These are phyloP conservation scores for Tetracladium maxilliforme DNA, from an alignment of 2,329 filamentous ascomycete species.

Conservation along the genomic window DNA sequence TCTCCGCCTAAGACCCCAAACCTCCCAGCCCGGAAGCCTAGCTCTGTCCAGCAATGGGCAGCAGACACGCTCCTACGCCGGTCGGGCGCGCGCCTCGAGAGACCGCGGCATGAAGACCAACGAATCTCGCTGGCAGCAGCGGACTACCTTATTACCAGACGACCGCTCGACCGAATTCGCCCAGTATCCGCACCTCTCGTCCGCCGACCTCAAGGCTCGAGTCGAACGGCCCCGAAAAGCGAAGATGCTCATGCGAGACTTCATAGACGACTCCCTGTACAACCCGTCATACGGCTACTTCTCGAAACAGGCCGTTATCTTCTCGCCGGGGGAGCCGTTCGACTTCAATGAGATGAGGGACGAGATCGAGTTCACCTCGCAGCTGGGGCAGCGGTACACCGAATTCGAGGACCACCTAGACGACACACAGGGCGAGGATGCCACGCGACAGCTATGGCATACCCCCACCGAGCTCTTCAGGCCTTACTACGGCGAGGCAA, in stretches of 20 bases:
- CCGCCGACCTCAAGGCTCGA: conserved; percentile 58
- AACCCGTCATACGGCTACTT: conserved; percentile 95
- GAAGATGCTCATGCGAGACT: conserved; percentile 96
- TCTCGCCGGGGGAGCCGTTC: conserved; percentile 83
- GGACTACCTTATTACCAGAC: conserved; percentile 56
- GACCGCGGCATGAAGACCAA: no score
- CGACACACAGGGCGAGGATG: conserved; percentile 42
- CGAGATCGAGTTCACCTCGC: conserved; percentile 68
- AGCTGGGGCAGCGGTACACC: conserved; percentile 67
- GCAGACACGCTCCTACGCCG: no score
- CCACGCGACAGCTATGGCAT: conserved; percentile 89
- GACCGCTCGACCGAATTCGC: conserved; percentile 73
- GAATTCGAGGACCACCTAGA: conserved; percentile 86
- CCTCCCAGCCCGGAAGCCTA: no score
- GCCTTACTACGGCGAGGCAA: conserved; percentile 91
- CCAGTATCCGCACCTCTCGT: conserved; percentile 71
- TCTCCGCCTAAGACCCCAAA: no score
- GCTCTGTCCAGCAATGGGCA: conserved; percentile 15
- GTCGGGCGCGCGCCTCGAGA: no score
- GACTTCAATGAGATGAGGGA: conserved; percentile 70
- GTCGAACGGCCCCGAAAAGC: conserved; percentile 70
- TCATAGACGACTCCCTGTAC: conserved; percentile 93
- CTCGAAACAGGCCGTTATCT: conserved; percentile 91
- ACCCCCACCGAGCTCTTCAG: conserved; percentile 95
- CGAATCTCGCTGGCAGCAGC: conserved; percentile 75